Percentiles rank a stretch among this genome's conserved stretches.
phyloP scores from a whole-genome alignment of 2,329 filamentous ascomycete species.

The Verticillium dahliae region DNA sequence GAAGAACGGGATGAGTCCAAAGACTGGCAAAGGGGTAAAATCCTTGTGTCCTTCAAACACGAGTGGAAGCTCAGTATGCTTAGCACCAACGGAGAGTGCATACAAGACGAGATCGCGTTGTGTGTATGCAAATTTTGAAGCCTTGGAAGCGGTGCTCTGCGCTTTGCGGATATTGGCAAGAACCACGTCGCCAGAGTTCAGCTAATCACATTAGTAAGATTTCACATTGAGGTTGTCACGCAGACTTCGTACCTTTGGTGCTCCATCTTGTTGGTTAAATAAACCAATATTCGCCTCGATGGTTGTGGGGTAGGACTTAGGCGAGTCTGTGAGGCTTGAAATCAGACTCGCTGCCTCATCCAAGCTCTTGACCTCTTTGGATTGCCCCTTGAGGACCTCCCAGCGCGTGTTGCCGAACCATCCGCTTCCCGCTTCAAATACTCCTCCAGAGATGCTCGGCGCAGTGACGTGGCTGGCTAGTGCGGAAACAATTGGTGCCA shows the following conservation, averaged over 20 bases:
- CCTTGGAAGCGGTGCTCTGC: slow-evolving; percentile 48
- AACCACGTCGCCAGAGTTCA: neutral
- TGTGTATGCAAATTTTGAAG: slow-evolving; percentile 74
- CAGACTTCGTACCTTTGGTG: neutral
- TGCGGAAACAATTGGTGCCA: slow-evolving; percentile 84
- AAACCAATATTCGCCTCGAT: neutral
- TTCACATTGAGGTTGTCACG: too few relatives aligned
- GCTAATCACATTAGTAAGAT: too few relatives aligned
- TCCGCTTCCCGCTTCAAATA: slow-evolving; percentile 93
- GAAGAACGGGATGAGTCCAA: slow-evolving; percentile 92
- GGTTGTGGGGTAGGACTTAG: slow-evolving; percentile 58
- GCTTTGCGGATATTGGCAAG: neutral
- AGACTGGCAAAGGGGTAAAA: slow-evolving; percentile 94
- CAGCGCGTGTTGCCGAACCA: slow-evolving; percentile 91
- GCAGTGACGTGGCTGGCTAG: slow-evolving; percentile 83
- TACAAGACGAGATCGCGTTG: slow-evolving; percentile 91
- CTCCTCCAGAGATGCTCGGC: slow-evolving; percentile 71
- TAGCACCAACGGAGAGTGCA: slow-evolving; percentile 90
- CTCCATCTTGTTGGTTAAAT: neutral
- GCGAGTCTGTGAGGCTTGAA: slow-evolving; percentile 67
- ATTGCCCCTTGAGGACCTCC: slow-evolving; percentile 86
- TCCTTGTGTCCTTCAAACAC: slow-evolving; percentile 87
- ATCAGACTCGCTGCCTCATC: slow-evolving; percentile 49
- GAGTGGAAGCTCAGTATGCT: slow-evolving; percentile 78
- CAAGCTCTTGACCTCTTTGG: slow-evolving; percentile 77